Conservation (phyloP, 257 asterid species). For the Scutellaria barbata region DNA sequence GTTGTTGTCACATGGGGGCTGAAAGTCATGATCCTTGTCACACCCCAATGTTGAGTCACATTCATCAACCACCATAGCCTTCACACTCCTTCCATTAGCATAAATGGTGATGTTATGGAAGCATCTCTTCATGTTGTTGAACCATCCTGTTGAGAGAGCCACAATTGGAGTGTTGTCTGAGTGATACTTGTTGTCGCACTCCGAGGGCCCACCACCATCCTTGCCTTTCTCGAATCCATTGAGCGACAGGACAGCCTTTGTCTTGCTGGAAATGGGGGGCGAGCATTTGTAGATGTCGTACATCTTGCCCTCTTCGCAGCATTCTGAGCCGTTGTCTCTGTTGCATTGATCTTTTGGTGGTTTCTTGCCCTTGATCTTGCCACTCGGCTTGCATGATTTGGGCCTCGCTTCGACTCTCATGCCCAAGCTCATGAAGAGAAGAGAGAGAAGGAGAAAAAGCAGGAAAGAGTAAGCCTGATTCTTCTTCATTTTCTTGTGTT, state of each 20-base stretch:
- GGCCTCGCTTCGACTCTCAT: slow-evolving; percentile 27
- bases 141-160: slow-evolving; percentile 61
- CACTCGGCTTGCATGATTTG: slow-evolving; percentile 42
- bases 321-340: slow-evolving; percentile 46
- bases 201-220: slow-evolving; percentile 58
- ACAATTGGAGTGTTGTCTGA: slow-evolving; percentile 41
- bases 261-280: slow-evolving; percentile 30
- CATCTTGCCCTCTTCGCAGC: slow-evolving; percentile 43
- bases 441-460: slow-evolving; percentile 23
- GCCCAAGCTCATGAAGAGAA: background rate
- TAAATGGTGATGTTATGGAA: slow-evolving; percentile 38
- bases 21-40: slow-evolving; percentile 49
- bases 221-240: slow-evolving; percentile 51
- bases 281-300: slow-evolving; percentile 51
- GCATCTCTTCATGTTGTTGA: slow-evolving; percentile 42
- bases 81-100: slow-evolving; percentile 44
- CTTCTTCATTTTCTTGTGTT: slow-evolving; percentile 19
- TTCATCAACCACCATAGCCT: slow-evolving; percentile 55
- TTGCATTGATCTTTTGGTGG: slow-evolving; percentile 57
- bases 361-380: slow-evolving; percentile 45
- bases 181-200: slow-evolving; percentile 52
- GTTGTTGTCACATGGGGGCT: slow-evolving; percentile 54
- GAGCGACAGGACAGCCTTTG: slow-evolving; percentile 49
- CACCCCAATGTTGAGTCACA: slow-evolving; percentile 56
- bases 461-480: slow-evolving; percentile 15